Percentiles rank a stretch among this genome's conserved stretches.
phyloP scores from a whole-genome alignment of 805 yeast genomes.

The Sugiyamaella americana region DNA sequence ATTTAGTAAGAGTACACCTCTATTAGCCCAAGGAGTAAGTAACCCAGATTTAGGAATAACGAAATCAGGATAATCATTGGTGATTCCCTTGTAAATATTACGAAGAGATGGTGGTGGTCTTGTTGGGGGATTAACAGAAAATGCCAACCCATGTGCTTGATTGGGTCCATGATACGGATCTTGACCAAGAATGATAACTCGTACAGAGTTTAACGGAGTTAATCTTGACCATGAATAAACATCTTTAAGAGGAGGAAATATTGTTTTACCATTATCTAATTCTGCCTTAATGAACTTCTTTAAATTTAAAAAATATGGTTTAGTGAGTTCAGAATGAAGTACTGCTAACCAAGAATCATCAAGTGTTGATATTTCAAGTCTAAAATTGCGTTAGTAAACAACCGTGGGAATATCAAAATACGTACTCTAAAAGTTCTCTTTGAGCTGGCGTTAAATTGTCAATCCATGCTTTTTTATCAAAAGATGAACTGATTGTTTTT shows the following conservation, averaged over 20 bases:
- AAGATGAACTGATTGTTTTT: slow-evolving; percentile 20
- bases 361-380: slow-evolving; percentile 56
- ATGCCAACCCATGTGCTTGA: slow-evolving; percentile 97
- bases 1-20: slow-evolving; percentile 83
- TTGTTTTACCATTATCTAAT: slow-evolving; percentile 38
- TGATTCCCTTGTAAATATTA: slow-evolving; percentile 78
- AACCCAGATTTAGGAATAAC: slow-evolving; percentile 60
- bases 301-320: slow-evolving; percentile 74
- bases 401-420: no score
- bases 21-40: slow-evolving; percentile 74
- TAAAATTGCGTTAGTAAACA: slow-evolving; percentile 2
- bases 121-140: slow-evolving; percentile 80
- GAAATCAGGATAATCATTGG: slow-evolving; percentile 64
- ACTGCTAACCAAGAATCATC: slow-evolving; percentile 74
- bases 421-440: slow-evolving; percentile 39
- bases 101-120: slow-evolving; percentile 81
- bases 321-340: slow-evolving; percentile 64
- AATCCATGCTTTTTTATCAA: slow-evolving; percentile 50
- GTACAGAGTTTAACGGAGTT: slow-evolving; percentile 69
- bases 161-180: slow-evolving; percentile 91
- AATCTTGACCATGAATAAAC: slow-evolving; percentile 88
- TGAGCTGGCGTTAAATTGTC: slow-evolving; percentile 43
- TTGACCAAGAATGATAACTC: slow-evolving; percentile 83
- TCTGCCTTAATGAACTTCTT: slow-evolving; percentile 57
- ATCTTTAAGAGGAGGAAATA: slow-evolving; percentile 74